Evolutionary conservation across 2,329 filamentous ascomycete species (phyloP), one percentile per base, ranked within the genome.

Genomic region (Ramularia endophylla): DNA sequence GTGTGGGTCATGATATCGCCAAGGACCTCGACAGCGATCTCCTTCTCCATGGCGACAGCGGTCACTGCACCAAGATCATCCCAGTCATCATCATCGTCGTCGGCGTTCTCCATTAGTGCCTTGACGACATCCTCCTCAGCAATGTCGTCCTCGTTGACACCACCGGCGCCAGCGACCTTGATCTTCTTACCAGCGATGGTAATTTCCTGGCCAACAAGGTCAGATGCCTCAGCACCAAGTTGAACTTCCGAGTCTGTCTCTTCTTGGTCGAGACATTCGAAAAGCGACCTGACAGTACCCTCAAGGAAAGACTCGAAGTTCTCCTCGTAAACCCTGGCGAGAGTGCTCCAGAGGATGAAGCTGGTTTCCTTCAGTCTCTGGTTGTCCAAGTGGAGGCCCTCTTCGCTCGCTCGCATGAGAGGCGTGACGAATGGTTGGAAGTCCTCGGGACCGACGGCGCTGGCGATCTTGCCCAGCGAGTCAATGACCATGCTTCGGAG

Each of bases 321-420:
- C 59, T 87, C 84, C 57, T 84, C 82, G 66, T 97, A 97, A 8
- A 97, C 87, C 71, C 94, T 94, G 48, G 90, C 85, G 61, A 98
- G 81, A 29, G 86, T 87, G 52, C 87, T 88, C 90, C 92, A 98
- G 40, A 98, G 76, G 48, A 97, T 94, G 69, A 95, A 98, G 63
- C 87, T 95, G 48, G 88, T 95, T 72, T 98, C 92, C 65, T 88
- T 86, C 38, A 97, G 80, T 43, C 89, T 80, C 30, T 89, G 85
- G 68, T 95, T 89, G 55, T 87, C 89, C 2, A 98, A 80, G 55
- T 84, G 74, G 2, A 97, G 75, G 41, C 85, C 89, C 66, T 95
- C 89, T 67, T 95, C 89, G 53, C 87, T 95, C 11, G 90, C 84
- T 57, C 83, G 77, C 85, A 98, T 95, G 44, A 97, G 74, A 30